Base-by-base conservation (phyloP, 164 flowering plant species). In the Aristolochia fimbriata region DNA sequence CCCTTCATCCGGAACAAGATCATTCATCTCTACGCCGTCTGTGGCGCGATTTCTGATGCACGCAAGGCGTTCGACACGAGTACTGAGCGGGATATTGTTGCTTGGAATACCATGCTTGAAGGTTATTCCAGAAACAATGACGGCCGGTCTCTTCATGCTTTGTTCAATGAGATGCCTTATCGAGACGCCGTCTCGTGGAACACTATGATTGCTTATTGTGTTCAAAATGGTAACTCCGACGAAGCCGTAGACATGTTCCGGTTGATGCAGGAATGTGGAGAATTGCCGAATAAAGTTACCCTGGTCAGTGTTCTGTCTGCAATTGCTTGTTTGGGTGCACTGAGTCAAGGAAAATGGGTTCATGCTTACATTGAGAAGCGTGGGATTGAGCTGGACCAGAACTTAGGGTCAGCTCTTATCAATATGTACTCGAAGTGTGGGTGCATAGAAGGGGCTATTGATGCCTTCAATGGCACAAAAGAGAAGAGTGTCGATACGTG, bases 21-120 rank as follows among this genome's bases (percentile, higher is more conserved):
- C 23, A 53, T 65, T 10, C 69, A 59, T 30, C 27, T 60, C 15
- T 65, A 65, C 11, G 59, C 63, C 15, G 19, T 21, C 8, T 53
- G 31, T 20, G 59, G 63, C 15, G 15, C 47, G 21, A 47, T 65
- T 15, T 14, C 49, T 3, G 63, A 59, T 65, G 69, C 63, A 19
- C 59, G 64, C 22, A 60, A 65, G 63, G 25, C 60, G 15, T 65
- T 65, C 47, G 59, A 65, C 47, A 43, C 24, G 27, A 59, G 63
- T 55, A 14, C 54, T 27, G 63, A 65, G 43, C 19, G 53, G 46
- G 69, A 65, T 20, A 31, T 59, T 19, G 59, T 65, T 10, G 16
- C 69, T 1, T 51, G 68, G 63, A 59, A 65, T 31, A 59, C 63
- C 60, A 30, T 63, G 66, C 54, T 63, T 15, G 66, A 55, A 56